Evolutionary conservation across 129 eudicot genomes (phyloP).

Genomic region (Calendula officinalis): DNA sequence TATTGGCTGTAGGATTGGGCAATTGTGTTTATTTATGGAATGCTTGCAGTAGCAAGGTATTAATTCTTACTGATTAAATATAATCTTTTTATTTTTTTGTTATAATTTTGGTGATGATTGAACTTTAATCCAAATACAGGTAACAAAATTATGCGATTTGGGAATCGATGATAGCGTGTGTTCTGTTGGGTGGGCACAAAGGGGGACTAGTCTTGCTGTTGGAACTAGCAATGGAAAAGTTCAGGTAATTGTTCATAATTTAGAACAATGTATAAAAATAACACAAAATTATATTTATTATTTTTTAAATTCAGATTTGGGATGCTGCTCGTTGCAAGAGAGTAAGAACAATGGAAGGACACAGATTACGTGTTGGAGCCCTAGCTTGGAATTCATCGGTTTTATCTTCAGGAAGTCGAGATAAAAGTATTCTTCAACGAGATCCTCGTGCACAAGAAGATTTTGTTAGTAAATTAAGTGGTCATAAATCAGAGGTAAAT

Average conservation of each 20-base stretch:
- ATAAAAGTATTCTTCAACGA: constrained; percentile 87
- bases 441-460: constrained; percentile 90
- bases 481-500: constrained; percentile 93
- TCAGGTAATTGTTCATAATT: constrained; percentile 45
- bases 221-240: constrained; percentile 89
- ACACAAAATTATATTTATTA: background rate
- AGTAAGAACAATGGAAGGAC: constrained; percentile 93
- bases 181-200: constrained; percentile 97
- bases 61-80: background rate
- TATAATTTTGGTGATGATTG: background rate
- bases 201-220: constrained; percentile 87
- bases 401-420: constrained; percentile 94
- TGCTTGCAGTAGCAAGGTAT: constrained; percentile 96
- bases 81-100: background rate
- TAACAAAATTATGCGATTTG: constrained; percentile 87
- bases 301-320: constrained; percentile 56
- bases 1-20: constrained; percentile 89
- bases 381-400: constrained; percentile 89
- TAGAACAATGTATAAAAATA: too few species aligned
- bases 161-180: constrained; percentile 93
- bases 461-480: constrained; percentile 77
- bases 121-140: constrained; percentile 44
- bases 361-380: constrained; percentile 92
- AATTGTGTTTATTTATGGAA: constrained; percentile 95
- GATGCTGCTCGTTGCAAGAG: constrained; percentile 90